Base-by-base conservation (phyloP, 2,329 filamentous ascomycete genomes). In the Trichoderma breve region DNA sequence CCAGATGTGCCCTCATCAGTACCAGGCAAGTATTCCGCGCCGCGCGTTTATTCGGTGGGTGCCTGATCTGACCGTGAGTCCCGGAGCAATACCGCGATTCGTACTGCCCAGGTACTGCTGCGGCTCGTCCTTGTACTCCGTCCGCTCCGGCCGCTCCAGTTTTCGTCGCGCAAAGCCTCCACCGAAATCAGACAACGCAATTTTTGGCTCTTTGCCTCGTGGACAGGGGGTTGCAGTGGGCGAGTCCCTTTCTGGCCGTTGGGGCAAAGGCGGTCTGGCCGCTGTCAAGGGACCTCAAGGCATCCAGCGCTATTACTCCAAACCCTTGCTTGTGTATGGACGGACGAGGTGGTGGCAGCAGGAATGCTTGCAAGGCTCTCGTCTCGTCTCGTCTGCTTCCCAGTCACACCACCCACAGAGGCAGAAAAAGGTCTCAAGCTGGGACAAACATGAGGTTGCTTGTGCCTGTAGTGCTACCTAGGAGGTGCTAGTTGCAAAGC, bases 191-290 rank as follows among this genome's bases (percentile, higher is more conserved):
- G 39, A 69, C 66, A 61, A 21, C 55, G 36, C 66, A 32, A 24
- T 34, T 66, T 47, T 47, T 47, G 43, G 43, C 43, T 55, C 18
- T 69, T 36, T 21, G 51, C 43, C 51, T 57, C 51, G 64, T 53
- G 53, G 15, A 34, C 34, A 34, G 43, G n/a, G 53, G 18, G 8
- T 34, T 43, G 26, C 55, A 21, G 64, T 57, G 51, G 28, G 9
- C 18, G 28, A 58, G 28, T 58, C 53, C 11, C 18, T 32, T 47
- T 61, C 36, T 68, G 34, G 34, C 26, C 32, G 30, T 28, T 57
- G 65, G 53, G 53, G 65, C 67, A 62, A 70, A 62, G 67, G 67
- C 67, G 67, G 67, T 70, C 67, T 70, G 67, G 57, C 67, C 67
- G 39, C 57, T 62, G 39, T 70, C 67, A 70, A 61, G 36, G 53